Conservation (phyloP, 2,329 filamentous ascomycete genomes). For the Ilyonectria destructans region DNA sequence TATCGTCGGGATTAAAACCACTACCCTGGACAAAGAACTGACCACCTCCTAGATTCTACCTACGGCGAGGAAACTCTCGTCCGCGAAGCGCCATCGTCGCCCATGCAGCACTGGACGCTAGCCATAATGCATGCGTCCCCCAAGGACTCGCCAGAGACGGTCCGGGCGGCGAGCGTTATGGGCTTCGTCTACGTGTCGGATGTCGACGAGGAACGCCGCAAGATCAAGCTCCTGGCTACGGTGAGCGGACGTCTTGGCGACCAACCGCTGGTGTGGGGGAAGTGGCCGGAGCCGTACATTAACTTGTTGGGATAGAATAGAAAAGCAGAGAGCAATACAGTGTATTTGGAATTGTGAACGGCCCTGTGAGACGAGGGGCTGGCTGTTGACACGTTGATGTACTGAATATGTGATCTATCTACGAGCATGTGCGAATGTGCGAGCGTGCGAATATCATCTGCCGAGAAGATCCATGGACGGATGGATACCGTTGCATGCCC, state of each 20-base stretch:
- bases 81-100: slow-evolving; percentile 75
- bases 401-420: background rate
- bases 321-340: background rate
- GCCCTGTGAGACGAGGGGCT: background rate
- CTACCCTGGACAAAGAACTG: slow-evolving; percentile 11
- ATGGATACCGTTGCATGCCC: slow-evolving; percentile 13
- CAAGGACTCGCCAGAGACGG: slow-evolving; percentile 78
- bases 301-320: slow-evolving; percentile 75
- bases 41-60: slow-evolving; percentile 47
- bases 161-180: slow-evolving; percentile 88
- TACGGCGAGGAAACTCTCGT: slow-evolving; percentile 66
- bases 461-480: slow-evolving; percentile 13
- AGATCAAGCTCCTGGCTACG: slow-evolving; percentile 86
- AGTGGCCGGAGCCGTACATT: slow-evolving; percentile 88
- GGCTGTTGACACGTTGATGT: background rate
- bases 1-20: background rate
- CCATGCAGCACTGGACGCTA: slow-evolving; percentile 86
- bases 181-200: slow-evolving; percentile 95
- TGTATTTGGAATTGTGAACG: slow-evolving; percentile 1
- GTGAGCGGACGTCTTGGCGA: slow-evolving; percentile 86
- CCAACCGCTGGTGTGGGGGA: slow-evolving; percentile 86
- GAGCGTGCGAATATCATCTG: slow-evolving; percentile 20
- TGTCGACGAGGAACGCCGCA: slow-evolving; percentile 87
- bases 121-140: slow-evolving; percentile 86
- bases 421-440: slow-evolving; percentile 12